Evolutionary conservation across 116 monocot genomes (phyloP), one percentile per base, ranked within the genome.

Genomic region (Posidonia oceanica): DNA sequence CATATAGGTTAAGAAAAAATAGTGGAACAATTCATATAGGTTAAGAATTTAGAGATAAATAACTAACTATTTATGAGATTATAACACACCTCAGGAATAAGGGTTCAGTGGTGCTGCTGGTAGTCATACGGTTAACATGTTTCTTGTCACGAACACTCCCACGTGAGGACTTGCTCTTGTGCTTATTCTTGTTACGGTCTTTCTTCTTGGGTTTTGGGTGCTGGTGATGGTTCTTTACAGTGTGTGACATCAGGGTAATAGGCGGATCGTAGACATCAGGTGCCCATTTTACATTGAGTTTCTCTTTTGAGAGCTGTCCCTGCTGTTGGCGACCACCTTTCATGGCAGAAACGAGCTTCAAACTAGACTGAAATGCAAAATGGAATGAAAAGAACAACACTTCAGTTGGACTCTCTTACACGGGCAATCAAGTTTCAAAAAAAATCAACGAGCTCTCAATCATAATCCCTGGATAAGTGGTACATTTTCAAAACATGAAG

Each of bases 181-280:
- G 72, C 64, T 87, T 94, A 63, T 81, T 93, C 41, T 79, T 76
- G 18, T 78, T 71, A 22, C 54, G 60, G 17, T 74, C 57, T 66
- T 85, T 85, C 64, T 79, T 90, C 75, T 75, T 78, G n/a, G 82
- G 8, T 60, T 77, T 79, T 20, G 76, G 62, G 6, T 75, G 73
- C 16, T 78, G 82, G 12, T 82, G 63, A 69, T 80, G 61, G 53
- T 73, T 75, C 52, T 65, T 85, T 55, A 88, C 80, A 13, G 94
- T 84, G 69, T 95, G 94, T 6, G 84, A 86, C 79, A 80, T 64
- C 36, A 77, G 78, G 40, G 91, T 86, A 22, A 76, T 23, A 7
- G 91, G 91, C 40, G 94, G 94, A 63, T 91, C 94, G 68, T 91
- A 86, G 7, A 95, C 91, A 38, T 84, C 94, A 8, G 88, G 77